A percentile compares a stretch with the other conserved stretches of the same genome.
phyloP scores from a whole-genome alignment of 306 rosid species.

The Prinsepia uniflora region DNA sequence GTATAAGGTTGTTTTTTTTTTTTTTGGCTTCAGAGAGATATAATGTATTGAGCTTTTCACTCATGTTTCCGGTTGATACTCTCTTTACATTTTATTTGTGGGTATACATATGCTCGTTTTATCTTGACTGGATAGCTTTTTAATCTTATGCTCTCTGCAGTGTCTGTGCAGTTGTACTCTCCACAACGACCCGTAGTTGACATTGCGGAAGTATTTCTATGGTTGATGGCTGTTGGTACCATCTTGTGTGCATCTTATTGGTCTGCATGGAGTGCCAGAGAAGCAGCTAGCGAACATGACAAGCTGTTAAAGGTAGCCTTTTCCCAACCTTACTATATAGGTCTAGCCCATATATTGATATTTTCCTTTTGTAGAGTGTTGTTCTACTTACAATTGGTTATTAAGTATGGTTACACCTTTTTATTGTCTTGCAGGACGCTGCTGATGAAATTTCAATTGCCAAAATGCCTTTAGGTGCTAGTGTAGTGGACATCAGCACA shows the following conservation, averaged over 20 bases:
- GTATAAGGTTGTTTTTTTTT: neutral
- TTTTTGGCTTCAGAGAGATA: constrained; percentile 12
- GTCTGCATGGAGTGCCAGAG: constrained; percentile 89
- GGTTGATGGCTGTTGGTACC: constrained; percentile 94
- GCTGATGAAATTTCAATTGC: constrained; percentile 49
- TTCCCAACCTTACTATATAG: constrained; percentile 5
- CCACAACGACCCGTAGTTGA: constrained; percentile 78
- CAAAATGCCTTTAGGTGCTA: constrained; percentile 28
- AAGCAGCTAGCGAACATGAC: constrained; percentile 69
- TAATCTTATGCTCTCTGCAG: constrained; percentile 41
- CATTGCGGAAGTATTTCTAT: constrained; percentile 87
- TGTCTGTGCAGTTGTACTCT: constrained; percentile 89
- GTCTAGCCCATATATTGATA: constrained; percentile 6
- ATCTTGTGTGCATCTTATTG: constrained; percentile 91
- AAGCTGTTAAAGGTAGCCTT: constrained; percentile 62
- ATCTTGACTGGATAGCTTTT: constrained; percentile 1
- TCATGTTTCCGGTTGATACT: neutral
- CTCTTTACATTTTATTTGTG: neutral
- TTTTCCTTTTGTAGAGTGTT: neutral
- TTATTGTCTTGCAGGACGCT: constrained; percentile 53
- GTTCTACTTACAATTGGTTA: constrained; percentile 8
- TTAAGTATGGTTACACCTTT: constrained; percentile 11
- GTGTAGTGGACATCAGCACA: constrained; percentile 70
- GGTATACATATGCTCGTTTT: neutral
- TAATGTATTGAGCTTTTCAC: neutral